Base-by-base conservation (phyloP, 768 basidiomycete species). In the Serpula lacrymans region DNA sequence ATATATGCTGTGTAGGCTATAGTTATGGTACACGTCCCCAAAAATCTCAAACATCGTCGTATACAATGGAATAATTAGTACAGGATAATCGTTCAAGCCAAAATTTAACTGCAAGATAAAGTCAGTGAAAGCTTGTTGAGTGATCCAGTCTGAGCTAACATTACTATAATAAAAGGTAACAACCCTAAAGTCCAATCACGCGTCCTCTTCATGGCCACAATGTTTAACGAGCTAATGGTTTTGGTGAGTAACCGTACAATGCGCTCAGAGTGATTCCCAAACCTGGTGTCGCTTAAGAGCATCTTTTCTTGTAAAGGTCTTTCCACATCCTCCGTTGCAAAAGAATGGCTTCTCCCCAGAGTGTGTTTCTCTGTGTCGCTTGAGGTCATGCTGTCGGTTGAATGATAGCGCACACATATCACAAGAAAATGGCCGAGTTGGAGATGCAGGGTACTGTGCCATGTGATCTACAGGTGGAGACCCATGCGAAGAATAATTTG, bases 211-310 rank as follows among this genome's bases (percentile, higher is more conserved):
- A 48, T 77, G 78, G 23, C 88, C 88, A 49, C 88, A 88, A 42
- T 75, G 72, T 62, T 89, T 89, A 37, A 88, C 86, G 48, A 88
- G 70, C 87, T 83, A 54, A 21, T 21, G 33, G 34, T 41, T 36
- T 22, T 16, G 39, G 45, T 57, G 50, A 49, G 42, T 42, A 30
- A 39, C 28, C 44, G 47, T 16, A 49, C 21, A 25, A 46, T 46
- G 31, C 36, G 31, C 41, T 21, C 24, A 11, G 21, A 27, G 39
- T 29, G 20, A 36, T 38, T 16, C 30, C 40, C 78, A 45, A 51
- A 78, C 88, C 78, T 90, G 88, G 58, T 90, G 88, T 45, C 88
- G 77, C 65, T 89, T 90, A 54, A 90, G 64, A 12, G 88, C 88
- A 55, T 90, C 88, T 64, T 89, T 88, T 49, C 88, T 75, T 35